Base-by-base conservation (phyloP, 306 rosid genomes). In the Vicia villosa region DNA sequence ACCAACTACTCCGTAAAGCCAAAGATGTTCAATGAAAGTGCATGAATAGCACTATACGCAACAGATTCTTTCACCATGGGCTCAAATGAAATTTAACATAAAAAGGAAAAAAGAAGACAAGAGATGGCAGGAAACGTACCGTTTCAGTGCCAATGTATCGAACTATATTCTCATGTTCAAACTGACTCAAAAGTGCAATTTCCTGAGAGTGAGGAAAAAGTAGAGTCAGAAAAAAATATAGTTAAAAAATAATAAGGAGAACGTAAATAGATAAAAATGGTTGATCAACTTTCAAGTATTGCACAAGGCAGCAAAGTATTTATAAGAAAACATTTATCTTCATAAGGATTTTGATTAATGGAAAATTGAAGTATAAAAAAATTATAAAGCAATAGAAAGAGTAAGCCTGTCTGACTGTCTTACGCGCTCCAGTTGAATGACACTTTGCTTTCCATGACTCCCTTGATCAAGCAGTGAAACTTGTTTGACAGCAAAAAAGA, bases 401-500 rank as follows among this genome's bases (percentile, higher is more conserved):
- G 51, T 6, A 76, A 75, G 70, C 69, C 41, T n/a, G 10, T 63
- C 16, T 54, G 24, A 49, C 36, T 22, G 57, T 54, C 77, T 62
- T 22, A 91, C 99, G 90, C 88, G 99, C 79, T 94, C 88, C 77
- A 94, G 85, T 74, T 89, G 90, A 77, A 10, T 43, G 75, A 94
- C 80, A 75, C 99, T 88, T 82, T 90, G 99, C 81, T 54, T 84
- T 70, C 97, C 99, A 59, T 81, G 92, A 76, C 38, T 83, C 60
- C 91, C 97, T 66, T 87, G 87, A 84, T 91, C 95, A 76, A 94
- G 97, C 78, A 94, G 88, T 67, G 99, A 94, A 78, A 94, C 99
- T 86, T 94, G 96, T 84, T 94, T 94, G 14, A 94, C 81, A 57
- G 99, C 99, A 70, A 91, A 85, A 77, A 94, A 94, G 76, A 40